Base-by-base conservation (phyloP, 352 stramenopile species). In the Pythium monospermum region DNA sequence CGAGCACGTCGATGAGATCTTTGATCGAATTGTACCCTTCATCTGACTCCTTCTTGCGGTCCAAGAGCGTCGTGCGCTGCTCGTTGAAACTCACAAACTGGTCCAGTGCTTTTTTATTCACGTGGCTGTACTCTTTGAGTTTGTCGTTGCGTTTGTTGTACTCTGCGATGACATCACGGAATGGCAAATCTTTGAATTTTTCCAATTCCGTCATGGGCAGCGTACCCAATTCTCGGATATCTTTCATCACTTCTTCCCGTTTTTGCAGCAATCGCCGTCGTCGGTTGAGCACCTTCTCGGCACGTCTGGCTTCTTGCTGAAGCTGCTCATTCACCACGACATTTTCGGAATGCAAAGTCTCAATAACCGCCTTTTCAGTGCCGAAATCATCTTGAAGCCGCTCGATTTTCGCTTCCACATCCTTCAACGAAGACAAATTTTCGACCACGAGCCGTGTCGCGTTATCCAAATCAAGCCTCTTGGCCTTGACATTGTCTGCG, bases 61-160 rank as follows among this genome's bases (percentile, higher is more conserved):
- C 85, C 27, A 99, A 64, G 26, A 99, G 79, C 12, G 79, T 78
- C 18, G 59, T 66, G 18, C 84, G 67, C 51, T 93, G 94, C 49
- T 99, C 96, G 44, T 84, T 97, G 68, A 99, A 99, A 61, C 90
- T 98, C 31, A 99, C 85, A 63, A 97, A 99, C 68, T 99, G 97
- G 66, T 99, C 96, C 40, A 99, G 87, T 0, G 97, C 97, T 73
- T 99, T 99, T 63, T 99, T 99, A 83, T 99, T 99, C 27, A 99
- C 97, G 62, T 99, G 96, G 50, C 75, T 95, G 64, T 98, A 99
- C 52, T 97, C 96, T 63, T 99, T 97, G 37, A 99, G 70, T 47
- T 97, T 91, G 31, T 98, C 96, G 51, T 96, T 98, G 59, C 91
- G 87, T 21, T 83, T 80, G 38, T 98, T 96, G 59, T 99, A 89